A percentile compares a stretch with the other conserved stretches of the same genome.
Conservation (phyloP, 2,329 filamentous ascomycete species). For the Aspergillus intermedius region DNA sequence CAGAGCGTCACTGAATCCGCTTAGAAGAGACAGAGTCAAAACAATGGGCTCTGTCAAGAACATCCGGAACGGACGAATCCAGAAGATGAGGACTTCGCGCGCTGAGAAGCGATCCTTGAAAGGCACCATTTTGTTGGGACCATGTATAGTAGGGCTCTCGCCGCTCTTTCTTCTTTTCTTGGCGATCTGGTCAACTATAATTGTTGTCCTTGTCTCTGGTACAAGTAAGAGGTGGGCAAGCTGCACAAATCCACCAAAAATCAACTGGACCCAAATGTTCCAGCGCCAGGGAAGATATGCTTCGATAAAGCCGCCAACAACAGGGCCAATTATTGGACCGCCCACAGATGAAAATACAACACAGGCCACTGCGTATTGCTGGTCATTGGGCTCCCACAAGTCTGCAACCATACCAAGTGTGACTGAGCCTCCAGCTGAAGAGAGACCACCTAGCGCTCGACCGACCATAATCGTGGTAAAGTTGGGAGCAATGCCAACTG, state of each 20-base stretch:
- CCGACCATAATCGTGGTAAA: conserved; percentile 61
- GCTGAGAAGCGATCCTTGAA: no score
- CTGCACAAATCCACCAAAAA: conserved; percentile 63
- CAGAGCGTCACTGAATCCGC: no score
- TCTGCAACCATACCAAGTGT: conserved; percentile 41
- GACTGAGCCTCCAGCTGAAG: conserved; percentile 61
- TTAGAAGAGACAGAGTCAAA: no score
- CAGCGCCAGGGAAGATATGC: conserved; percentile 60
- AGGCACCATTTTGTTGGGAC: no score
- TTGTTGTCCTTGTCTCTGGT: conserved; percentile 65
- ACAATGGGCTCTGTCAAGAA: no score
- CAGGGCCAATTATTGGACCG: conserved; percentile 64
- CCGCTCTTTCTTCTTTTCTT: conserved; percentile 44
- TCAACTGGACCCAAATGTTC: conserved; percentile 75
- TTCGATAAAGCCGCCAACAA: conserved; percentile 69
- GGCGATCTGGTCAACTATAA: conserved; percentile 68
- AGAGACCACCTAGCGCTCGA: conserved; percentile 59
- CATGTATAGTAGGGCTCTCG: no score
- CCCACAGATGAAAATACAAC: conserved; percentile 71
- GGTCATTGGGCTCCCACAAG: conserved; percentile 59
- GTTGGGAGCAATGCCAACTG: conserved; percentile 62
- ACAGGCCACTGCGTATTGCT: conserved; percentile 65
- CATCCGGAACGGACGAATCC: no score
- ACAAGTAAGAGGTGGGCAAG: conserved; percentile 59
- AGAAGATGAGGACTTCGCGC: no score